Conservation (phyloP, 371 early-diverging fungal species). For the Mucor saturninus region DNA sequence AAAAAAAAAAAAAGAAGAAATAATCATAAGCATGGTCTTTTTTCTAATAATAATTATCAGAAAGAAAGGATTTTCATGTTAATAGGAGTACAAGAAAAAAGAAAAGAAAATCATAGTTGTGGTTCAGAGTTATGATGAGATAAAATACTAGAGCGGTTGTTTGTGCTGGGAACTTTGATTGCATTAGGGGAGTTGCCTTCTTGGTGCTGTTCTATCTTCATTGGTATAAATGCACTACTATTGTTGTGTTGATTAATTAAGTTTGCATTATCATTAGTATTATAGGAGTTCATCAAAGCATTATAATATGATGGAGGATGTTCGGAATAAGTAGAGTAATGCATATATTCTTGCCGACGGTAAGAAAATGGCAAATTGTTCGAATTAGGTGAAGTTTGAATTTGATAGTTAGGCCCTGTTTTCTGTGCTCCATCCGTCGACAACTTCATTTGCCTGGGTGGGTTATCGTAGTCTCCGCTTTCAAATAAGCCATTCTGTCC, state of each 20-base stretch:
- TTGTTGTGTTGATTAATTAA: background rate
- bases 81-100: background rate
- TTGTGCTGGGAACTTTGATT: background rate
- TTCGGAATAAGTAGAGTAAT: conserved; percentile 14
- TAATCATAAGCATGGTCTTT: conserved; percentile 5
- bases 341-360: conserved; percentile 15
- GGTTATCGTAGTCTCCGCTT: background rate
- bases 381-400: conserved; percentile 1
- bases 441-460: background rate
- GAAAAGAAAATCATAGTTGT: background rate
- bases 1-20: background rate
- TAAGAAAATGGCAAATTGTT: conserved; percentile 6
- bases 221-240: background rate
- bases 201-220: background rate
- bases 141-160: conserved; percentile 2
- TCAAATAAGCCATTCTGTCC: conserved; percentile 17
- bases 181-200: too few species aligned
- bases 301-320: conserved; percentile 14
- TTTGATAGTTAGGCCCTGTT: conserved; percentile 3
- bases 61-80: background rate
- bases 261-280: background rate
- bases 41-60: conserved; percentile 2
- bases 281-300: conserved; percentile 5
- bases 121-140: conserved; percentile 3
- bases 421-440: background rate